phyloP scores from a whole-genome alignment of 2,329 filamentous ascomycete species.

The Ilyonectria destructans region DNA sequence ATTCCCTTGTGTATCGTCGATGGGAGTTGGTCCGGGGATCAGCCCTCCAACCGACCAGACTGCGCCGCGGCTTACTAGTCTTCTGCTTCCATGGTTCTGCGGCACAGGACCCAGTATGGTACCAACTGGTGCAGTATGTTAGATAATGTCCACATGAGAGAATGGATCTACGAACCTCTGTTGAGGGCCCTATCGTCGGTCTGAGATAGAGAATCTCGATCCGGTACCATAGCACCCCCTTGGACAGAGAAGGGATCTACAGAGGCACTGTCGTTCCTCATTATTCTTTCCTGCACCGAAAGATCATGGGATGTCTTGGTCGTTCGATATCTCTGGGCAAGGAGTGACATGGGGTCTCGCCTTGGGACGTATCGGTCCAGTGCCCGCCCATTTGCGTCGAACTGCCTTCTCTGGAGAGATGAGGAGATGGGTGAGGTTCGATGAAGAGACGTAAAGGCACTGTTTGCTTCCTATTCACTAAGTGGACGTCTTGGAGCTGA shows the following conservation, averaged over 20 bases:
- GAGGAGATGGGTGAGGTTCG: neutral
- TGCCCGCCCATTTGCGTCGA: conserved; percentile 35
- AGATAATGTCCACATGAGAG: conserved; percentile 6
- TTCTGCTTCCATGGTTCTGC: conserved; percentile 47
- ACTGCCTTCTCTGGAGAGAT: conserved; percentile 24
- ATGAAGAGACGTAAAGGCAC: neutral
- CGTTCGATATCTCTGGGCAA: conserved; percentile 63
- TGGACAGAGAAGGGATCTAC: conserved; percentile 61
- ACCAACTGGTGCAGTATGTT: conserved; percentile 37
- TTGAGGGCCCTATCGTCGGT: conserved; percentile 34
- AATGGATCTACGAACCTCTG: conserved; percentile 31
- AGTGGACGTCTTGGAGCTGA: conserved; percentile 1
- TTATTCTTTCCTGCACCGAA: conserved; percentile 61
- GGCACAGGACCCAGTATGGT: conserved; percentile 47
- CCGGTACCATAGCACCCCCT: conserved; percentile 40
- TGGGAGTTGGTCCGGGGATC: conserved; percentile 68
- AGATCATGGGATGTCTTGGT: conserved; percentile 62
- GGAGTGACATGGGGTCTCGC: conserved; percentile 55
- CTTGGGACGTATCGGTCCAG: conserved; percentile 69
- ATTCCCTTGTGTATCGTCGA: conserved; percentile 76
- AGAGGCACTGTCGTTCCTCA: conserved; percentile 60
- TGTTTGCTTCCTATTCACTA: conserved; percentile 30
- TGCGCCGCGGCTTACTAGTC: conserved; percentile 76
- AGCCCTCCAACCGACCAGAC: conserved; percentile 86
- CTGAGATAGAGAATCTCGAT: conserved; percentile 32